These are phyloP conservation scores for Sechiopsis laciniata DNA, from an alignment of 306 rosid genomes.

Conservation along the genomic window DNA sequence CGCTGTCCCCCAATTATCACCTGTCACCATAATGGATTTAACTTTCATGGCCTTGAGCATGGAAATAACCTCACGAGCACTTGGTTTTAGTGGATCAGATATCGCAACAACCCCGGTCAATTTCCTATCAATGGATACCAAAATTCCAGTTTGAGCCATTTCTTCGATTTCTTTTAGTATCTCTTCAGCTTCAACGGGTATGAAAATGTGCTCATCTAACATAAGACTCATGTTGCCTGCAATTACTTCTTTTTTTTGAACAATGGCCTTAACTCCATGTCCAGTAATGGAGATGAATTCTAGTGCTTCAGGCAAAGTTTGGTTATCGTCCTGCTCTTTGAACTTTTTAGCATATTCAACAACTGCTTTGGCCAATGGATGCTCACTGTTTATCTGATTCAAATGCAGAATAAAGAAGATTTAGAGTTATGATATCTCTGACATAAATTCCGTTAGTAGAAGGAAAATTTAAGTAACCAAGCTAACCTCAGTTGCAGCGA, in stretches of 20 bases:
- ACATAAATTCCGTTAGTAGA: not conserved
- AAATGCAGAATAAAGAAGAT: constrained; percentile 7
- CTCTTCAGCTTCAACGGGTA: constrained; percentile 52
- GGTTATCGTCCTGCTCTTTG: constrained; percentile 38
- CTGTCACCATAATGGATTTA: constrained; percentile 67
- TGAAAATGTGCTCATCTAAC: constrained; percentile 35
- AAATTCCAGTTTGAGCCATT: constrained; percentile 70
- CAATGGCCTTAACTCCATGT: constrained; percentile 63
- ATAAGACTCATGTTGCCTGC: constrained; percentile 72
- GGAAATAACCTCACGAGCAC: constrained; percentile 59
- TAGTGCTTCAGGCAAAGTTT: constrained; percentile 52
- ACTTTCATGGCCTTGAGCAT: constrained; percentile 68
- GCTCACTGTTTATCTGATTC: constrained; percentile 73
- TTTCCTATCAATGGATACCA: constrained; percentile 50
- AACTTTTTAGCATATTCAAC: constrained; percentile 62
- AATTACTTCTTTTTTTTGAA: constrained; percentile 21
- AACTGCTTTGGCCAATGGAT: constrained; percentile 75
- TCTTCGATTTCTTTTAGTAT: constrained; percentile 56
- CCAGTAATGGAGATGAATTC: constrained; percentile 65
- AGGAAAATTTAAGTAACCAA: not conserved
- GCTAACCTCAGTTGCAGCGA: constrained; percentile 68
- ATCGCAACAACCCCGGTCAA: constrained; percentile 61
- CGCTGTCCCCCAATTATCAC: constrained; percentile 91
- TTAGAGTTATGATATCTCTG: not conserved
- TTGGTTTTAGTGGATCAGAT: constrained; percentile 76